Evolutionary conservation across 306 rosid genomes (phyloP).

Genomic region (Prinsepia uniflora): DNA sequence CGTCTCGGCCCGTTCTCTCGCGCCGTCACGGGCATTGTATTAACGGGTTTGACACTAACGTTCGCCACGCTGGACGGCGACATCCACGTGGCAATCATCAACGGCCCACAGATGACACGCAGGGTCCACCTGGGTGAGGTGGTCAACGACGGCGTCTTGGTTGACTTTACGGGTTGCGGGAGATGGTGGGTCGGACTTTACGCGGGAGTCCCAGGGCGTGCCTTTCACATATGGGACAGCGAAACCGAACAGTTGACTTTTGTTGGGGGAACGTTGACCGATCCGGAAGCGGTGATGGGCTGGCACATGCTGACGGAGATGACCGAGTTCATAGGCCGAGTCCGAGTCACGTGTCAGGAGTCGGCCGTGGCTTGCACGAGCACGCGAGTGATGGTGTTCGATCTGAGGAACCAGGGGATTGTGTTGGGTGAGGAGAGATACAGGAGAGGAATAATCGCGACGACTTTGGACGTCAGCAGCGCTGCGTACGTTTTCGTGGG

Average conservation of each 20-base stretch:
- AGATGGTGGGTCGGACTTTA: slow-evolving; percentile 79
- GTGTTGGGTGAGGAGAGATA: slow-evolving; percentile 36
- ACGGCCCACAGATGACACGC: not conserved
- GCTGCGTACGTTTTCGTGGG: slow-evolving; percentile 46
- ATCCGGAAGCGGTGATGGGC: slow-evolving; percentile 60
- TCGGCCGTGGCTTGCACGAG: slow-evolving; percentile 72
- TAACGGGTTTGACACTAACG: slow-evolving; percentile 8
- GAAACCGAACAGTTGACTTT: slow-evolving; percentile 33
- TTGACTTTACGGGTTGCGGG: slow-evolving; percentile 55
- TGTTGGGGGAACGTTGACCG: slow-evolving; percentile 60
- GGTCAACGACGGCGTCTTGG: slow-evolving; percentile 55
- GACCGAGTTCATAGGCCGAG: slow-evolving; percentile 51
- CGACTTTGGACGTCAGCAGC: slow-evolving; percentile 46
- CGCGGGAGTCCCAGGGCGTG: slow-evolving; percentile 62
- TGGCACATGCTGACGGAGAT: slow-evolving; percentile 77
- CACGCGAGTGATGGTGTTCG: slow-evolving; percentile 42
- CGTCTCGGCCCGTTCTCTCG: slow-evolving; percentile 54
- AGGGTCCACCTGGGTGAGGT: slow-evolving; percentile 41
- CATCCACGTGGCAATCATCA: slow-evolving; percentile 38
- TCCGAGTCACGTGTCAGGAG: slow-evolving; percentile 45
- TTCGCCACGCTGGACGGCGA: slow-evolving; percentile 69
- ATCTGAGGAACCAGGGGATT: slow-evolving; percentile 36
- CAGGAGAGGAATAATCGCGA: slow-evolving; percentile 36
- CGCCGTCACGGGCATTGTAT: slow-evolving; percentile 60
- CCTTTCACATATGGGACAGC: slow-evolving; percentile 72